Base-by-base conservation (phyloP, 495 filamentous ascomycete genomes). In the Pyrenula massariospora region DNA sequence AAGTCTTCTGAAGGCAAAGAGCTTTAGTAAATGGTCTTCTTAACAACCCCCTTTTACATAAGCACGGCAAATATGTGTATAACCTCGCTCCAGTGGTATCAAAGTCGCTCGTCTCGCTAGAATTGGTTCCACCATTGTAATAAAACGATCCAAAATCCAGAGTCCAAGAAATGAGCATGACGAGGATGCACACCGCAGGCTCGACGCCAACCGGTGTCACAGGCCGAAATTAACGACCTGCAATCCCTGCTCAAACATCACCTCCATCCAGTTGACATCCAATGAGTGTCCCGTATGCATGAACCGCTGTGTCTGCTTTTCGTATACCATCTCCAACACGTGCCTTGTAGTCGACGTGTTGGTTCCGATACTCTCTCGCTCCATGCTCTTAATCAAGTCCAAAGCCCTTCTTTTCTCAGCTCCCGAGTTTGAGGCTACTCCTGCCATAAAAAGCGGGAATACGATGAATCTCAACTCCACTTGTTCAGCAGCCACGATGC, bases 401-500 rank as follows among this genome's bases (percentile, higher is more conserved):
- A 82, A 68, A 3, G 74, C 75, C 66, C 72, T 66, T 59, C 68
- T 68, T 63, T 82, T 80, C 10, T 76, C 68, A 0, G 66, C 67
- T 15, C 65, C 64, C 20, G 69, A 67, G 8, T 62, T 64, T 0
- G 74, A 62, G 0, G 74, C 74, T 48, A 74, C 70, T 10, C 80
- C 81, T 0, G 80, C 73, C 54, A 84, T 72, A 63, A 83, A 83
- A 0, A 83, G 62, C 0, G 81, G 80, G 62, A 84, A 83, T 0
- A 79, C 68, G 25, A 79, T 58, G 56, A 78, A 77, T 20, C 73
- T 70, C 5, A 67, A 73, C 50, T 77, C 73, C 20, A 64, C 58
- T n/a, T 65, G 65, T 1, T 60, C 59, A 2, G 56, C 57, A 10
- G 61, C 60, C 8, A 69, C 55, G 1, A 73, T 62, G 1, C 54